Base-by-base conservation (phyloP, 2,329 filamentous ascomycete species). In the Teratosphaeriaceae sp. region DNA sequence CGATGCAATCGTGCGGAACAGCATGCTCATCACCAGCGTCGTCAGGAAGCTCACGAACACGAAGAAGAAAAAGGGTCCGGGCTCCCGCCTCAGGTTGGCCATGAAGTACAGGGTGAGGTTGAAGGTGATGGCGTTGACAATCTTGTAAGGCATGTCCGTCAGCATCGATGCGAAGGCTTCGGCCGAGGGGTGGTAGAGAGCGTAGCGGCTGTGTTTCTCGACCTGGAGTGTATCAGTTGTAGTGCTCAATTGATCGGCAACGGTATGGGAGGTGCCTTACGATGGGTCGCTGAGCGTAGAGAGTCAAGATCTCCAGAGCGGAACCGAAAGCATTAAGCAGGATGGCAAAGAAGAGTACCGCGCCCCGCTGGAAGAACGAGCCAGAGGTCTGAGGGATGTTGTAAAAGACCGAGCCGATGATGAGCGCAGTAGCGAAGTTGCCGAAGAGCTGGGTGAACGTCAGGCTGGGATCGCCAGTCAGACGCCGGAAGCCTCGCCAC, bases 101-200 rank as follows among this genome's bases (percentile, higher is more conserved):
- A 96, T 82, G 65, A 95, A 95, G 68, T 95, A 95, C 2, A 95
- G 66, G 1, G 79, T 74, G 23, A 89, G 40, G 60, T 94, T 94
- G 72, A 94, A 94, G 3, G 78, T 66, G 50, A 94, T 74, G 1
- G 78, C 68, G 54, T 89, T 89, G n/a, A 65, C 27, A 7, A 94
- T 31, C 59, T 58, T 3, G 70, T 73, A 19, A 83, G 62, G 0
- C 75, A 75, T 12, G 74, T 73, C 78, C 83, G 80, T 50, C 80
- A 84, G 62, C 84, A 84, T 0, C 80, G 47, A 0, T 80, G 67
- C 0, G 85, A 5, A 2, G 72, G 67, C 50, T 84, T 85, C 1
- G 67, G 59, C 58, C 2, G 59, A 51, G 8, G 62, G 61, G 38
- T 61, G 61, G 43, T 62, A 64, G 31, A 60, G 54, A 9, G 67